Percentiles rank a stretch among this genome's conserved stretches.
Evolutionary conservation across 2,329 filamentous ascomycete genomes (phyloP).

Genomic region (Lomentospora prolificans): DNA sequence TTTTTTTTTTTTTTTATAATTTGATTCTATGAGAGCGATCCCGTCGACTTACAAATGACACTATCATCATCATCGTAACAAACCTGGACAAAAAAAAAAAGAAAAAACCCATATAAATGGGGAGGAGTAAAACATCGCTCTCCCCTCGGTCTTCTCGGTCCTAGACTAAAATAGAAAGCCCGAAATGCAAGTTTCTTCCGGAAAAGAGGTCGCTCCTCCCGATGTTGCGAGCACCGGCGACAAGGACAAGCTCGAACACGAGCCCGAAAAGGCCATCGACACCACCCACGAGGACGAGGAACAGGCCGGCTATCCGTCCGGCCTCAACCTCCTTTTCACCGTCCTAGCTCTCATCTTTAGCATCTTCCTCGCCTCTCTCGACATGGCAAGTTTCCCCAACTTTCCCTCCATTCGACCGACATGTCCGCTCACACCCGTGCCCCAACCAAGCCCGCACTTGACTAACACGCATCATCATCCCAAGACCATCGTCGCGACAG

Average conservation of each 20-base stretch:
- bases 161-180: not conserved
- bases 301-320: conserved; percentile 10
- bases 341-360: conserved; percentile 12
- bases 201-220: not conserved
- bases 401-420: not conserved
- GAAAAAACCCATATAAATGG: not conserved
- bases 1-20: too few relatives aligned
- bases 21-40: too few relatives aligned
- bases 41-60: too few relatives aligned
- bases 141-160: not conserved
- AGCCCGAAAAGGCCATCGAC: too few relatives aligned
- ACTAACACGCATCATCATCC: not conserved
- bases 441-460: too few relatives aligned
- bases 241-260: not conserved
- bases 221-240: not conserved
- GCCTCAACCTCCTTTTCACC: conserved; percentile 10
- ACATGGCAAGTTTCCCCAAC: conserved; percentile 11
- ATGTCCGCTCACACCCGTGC: too few relatives aligned
- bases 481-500: conserved; percentile 46
- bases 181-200: not conserved
- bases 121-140: not conserved
- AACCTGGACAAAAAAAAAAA: not conserved
- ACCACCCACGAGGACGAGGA: not conserved
- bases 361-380: conserved; percentile 12
- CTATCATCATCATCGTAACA: too few relatives aligned